phyloP scores from a whole-genome alignment of 352 stramenopile genomes.

The Pythium sp. region DNA sequence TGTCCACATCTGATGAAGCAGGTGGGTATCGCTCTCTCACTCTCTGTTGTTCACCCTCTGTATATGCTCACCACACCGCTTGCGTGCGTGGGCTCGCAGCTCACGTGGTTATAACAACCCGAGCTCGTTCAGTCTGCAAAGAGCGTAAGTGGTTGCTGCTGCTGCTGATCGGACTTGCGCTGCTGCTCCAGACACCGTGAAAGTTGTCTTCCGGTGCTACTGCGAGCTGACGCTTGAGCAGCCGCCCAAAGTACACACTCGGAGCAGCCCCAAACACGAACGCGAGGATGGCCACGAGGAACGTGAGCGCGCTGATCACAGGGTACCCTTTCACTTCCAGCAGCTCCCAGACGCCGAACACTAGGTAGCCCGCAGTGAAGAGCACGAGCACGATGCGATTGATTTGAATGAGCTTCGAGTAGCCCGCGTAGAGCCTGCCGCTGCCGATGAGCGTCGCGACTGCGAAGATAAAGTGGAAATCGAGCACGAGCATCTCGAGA shows the following conservation, averaged over 20 bases:
- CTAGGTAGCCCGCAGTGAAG: neutral
- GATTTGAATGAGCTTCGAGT: slow-evolving; percentile 1
- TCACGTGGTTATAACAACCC: neutral
- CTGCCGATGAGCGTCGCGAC: neutral
- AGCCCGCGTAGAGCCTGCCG: neutral
- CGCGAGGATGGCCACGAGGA: neutral
- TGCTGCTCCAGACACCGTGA: slow-evolving; percentile 2
- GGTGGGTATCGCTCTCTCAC: neutral
- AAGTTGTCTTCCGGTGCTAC: slow-evolving; percentile 2
- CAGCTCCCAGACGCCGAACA: slow-evolving; percentile 3
- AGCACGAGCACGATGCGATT: slow-evolving; percentile 7
- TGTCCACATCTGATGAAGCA: neutral
- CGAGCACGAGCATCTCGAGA: neutral
- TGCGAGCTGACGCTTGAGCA: slow-evolving; percentile 3
- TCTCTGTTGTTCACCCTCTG: neutral
- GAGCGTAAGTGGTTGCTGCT: neutral
- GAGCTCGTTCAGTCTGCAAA: neutral
- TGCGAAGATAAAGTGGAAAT: slow-evolving; percentile 4
- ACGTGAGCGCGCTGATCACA: neutral
- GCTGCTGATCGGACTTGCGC: neutral
- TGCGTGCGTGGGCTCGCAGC: neutral
- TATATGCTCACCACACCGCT: neutral
- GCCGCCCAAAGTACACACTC: neutral
- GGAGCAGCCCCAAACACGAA: neutral
- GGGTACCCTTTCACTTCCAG: slow-evolving; percentile 4